Evolutionary conservation across 1,284 basidiomycete genomes (phyloP), one percentile per base, ranked within the genome.

Genomic region (Sutorius eximius): DNA sequence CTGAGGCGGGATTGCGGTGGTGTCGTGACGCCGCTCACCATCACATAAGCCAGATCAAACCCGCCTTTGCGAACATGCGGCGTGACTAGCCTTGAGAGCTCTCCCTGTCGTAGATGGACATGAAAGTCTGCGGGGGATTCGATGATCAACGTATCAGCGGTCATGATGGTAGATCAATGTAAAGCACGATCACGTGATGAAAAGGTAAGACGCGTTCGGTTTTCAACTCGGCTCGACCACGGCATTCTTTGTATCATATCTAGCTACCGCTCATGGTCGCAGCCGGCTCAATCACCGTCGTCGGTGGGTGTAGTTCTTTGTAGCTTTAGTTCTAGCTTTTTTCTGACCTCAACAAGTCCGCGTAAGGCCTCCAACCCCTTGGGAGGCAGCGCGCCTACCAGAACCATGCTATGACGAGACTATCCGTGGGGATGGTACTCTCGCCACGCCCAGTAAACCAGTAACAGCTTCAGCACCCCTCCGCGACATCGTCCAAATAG

Each of bases 51-150:
- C 41, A 96, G 81, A 55, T 81, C 76, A 66, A 99, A 93, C 1
- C 97, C 97, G 47, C 97, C 97, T 67, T 85, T 75, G 27, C 83
- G 79, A 51, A 99, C 91, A 77, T 98, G 95, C 41, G 95, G 93
- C 5, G 90, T 87, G 40, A 99, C 93, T 34, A 99, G 82, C 58
- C 85, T 77, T 53, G 91, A 88, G 65, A 97, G 77, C 36, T 83
- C 74, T 36, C 91, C 93, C 71, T 98, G 94, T 43, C 97, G 86
- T 34, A 99, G 85, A 71, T 99, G 97, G 59, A 98, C 95, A 77
- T 99, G 95, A 70, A 95, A 97, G 76, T 97, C 94, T 44, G 93
- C 92, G 18, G 94, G 94, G 0, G 90, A 83, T 8, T 80, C 71
- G 44, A 95, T 71, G 49, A 55, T 59, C 57, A 45, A 75, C 68